Conservation (phyloP, 371 early-diverging fungal species). For the Mortierella sp. region DNA sequence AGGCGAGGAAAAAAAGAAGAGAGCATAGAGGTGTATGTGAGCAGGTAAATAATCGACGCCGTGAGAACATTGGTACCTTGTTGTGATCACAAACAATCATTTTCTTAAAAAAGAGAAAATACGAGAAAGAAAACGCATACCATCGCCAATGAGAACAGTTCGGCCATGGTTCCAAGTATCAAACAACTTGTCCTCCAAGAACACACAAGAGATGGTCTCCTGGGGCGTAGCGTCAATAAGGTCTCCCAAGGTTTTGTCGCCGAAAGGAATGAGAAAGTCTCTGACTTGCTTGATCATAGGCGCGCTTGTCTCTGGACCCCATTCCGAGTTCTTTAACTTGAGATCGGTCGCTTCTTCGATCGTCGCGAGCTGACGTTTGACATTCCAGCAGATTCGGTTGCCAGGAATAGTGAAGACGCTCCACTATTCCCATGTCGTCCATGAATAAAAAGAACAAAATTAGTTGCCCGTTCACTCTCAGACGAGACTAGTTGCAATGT, state of each 20-base stretch:
- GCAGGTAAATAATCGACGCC: not conserved
- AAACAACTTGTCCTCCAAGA: conserved; percentile 22
- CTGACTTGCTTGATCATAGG: conserved; percentile 13
- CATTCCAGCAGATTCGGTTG: conserved; percentile 15
- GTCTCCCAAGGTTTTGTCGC: conserved; percentile 9
- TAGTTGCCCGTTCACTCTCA: no score
- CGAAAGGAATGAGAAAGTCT: conserved; percentile 2
- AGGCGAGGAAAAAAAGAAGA: not conserved
- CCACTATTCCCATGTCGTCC: not conserved
- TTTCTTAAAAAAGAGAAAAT: not conserved
- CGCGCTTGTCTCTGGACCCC: conserved; percentile 17
- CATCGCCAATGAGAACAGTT: conserved; percentile 25
- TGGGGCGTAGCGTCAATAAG: conserved; percentile 11
- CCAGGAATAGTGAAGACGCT: conserved; percentile 4
- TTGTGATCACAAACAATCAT: not conserved
- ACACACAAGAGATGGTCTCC: conserved; percentile 12
- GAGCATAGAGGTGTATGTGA: not conserved
- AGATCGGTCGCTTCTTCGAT: not conserved
- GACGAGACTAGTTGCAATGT: no score
- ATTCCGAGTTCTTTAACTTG: conserved; percentile 7
- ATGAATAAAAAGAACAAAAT: no score
- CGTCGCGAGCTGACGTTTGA: not conserved
- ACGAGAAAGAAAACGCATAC: no score
- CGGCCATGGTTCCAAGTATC: conserved; percentile 29
- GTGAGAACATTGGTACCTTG: not conserved